Percentiles rank a stretch among this genome's conserved stretches.
phyloP scores from a whole-genome alignment of 2,329 filamentous ascomycete species.

The Colletotrichum tamarilloi region DNA sequence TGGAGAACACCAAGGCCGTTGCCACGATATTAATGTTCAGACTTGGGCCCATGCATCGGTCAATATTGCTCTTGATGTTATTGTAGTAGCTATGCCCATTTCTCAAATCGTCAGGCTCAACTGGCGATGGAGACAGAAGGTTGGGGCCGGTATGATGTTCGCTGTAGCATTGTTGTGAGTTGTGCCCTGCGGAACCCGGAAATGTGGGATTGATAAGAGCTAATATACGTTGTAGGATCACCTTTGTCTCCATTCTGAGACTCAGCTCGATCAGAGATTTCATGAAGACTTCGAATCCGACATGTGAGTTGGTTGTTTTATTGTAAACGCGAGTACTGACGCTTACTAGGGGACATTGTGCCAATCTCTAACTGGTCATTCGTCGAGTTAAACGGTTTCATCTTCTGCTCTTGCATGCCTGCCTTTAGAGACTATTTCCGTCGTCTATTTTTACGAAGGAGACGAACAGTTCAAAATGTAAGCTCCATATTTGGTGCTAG shows the following conservation, averaged over 20 bases:
- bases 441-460: slow-evolving; percentile 10
- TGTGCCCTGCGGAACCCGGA: background rate
- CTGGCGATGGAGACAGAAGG: slow-evolving; percentile 55
- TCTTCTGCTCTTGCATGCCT: slow-evolving; percentile 32
- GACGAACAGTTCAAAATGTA: background rate
- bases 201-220: no score
- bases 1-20: slow-evolving; percentile 54
- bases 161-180: slow-evolving; percentile 20
- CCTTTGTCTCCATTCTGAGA: slow-evolving; percentile 2
- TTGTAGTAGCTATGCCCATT: slow-evolving; percentile 59
- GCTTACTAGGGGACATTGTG: slow-evolving; percentile 11
- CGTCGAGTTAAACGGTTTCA: slow-evolving; percentile 25
- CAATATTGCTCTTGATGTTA: slow-evolving; percentile 59
- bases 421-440: slow-evolving; percentile 26
- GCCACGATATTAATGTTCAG: slow-evolving; percentile 57
- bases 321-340: no score
- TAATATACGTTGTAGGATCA: background rate
- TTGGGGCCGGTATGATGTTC: slow-evolving; percentile 58
- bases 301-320: background rate
- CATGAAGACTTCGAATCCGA: slow-evolving; percentile 30
- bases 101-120: slow-evolving; percentile 51
- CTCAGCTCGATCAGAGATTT: slow-evolving; percentile 13
- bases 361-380: slow-evolving; percentile 30
- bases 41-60: slow-evolving; percentile 59
- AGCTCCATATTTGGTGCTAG: background rate